Evolutionary conservation across 306 rosid genomes (phyloP).

Genomic region (Vicia faba): DNA sequence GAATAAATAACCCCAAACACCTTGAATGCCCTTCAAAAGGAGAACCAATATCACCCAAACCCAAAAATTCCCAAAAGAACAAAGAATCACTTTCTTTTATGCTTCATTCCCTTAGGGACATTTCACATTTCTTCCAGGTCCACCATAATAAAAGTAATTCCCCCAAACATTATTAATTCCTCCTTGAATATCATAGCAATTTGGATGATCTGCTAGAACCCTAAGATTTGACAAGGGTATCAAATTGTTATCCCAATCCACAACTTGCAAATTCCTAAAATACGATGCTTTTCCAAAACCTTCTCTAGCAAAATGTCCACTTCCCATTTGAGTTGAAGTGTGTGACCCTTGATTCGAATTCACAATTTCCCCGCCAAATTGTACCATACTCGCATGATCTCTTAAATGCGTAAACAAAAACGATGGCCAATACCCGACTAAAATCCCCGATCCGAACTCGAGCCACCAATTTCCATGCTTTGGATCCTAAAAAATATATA

Average conservation of each 20-base stretch:
- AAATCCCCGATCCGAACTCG: constrained; percentile 71
- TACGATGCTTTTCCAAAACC: constrained; percentile 91
- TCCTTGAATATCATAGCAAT: constrained; percentile 91
- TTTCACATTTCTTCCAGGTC: constrained; percentile 87
- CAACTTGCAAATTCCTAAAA: constrained; percentile 79
- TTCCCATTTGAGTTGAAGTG: constrained; percentile 92
- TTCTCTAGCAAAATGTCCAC: constrained; percentile 86
- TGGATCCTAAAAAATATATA: constrained; percentile 61
- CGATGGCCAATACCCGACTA: constrained; percentile 95
- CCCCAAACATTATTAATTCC: constrained; percentile 93
- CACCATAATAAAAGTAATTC: constrained; percentile 92
- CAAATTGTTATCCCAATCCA: constrained; percentile 89
- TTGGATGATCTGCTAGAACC: constrained; percentile 92
- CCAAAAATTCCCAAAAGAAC: constrained; percentile 47
- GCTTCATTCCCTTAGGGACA: constrained; percentile 66
- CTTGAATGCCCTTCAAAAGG: constrained; percentile 51
- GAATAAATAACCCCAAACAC: constrained; percentile 56
- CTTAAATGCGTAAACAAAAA: constrained; percentile 77
- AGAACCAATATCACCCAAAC: constrained; percentile 54
- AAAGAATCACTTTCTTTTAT: constrained; percentile 40
- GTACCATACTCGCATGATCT: constrained; percentile 87
- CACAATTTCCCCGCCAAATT: constrained; percentile 91
- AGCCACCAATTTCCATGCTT: constrained; percentile 99
- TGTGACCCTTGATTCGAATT: constrained; percentile 72
- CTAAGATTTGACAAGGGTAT: constrained; percentile 71